Conservation (phyloP, 2,329 filamentous ascomycete genomes). For the Claviceps arundinis region DNA sequence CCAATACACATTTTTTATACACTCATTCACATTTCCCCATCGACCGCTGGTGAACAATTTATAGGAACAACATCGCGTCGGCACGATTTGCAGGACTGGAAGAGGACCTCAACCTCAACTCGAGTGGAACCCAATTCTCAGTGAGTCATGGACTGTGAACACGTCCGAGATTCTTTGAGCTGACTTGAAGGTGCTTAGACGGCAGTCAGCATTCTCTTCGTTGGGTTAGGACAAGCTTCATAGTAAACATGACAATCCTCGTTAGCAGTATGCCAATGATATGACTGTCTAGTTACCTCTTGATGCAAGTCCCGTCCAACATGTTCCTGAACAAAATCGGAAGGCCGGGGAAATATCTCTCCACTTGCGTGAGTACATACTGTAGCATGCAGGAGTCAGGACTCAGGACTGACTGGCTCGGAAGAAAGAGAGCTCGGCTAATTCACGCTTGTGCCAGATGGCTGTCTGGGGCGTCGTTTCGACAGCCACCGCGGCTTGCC, state of each 20-base stretch:
- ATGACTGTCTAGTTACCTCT: conserved; percentile 23
- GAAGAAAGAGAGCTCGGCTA: background rate
- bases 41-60: background rate
- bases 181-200: conserved; percentile 16
- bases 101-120: conserved; percentile 39
- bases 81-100: conserved; percentile 17
- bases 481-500: conserved; percentile 26
- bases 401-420: background rate
- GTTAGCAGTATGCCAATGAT: background rate
- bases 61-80: conserved; percentile 24
- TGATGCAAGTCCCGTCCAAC: conserved; percentile 40
- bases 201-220: conserved; percentile 36
- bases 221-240: conserved; percentile 24
- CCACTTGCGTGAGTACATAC: conserved; percentile 28
- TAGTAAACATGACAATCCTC: background rate
- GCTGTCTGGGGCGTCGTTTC: conserved; percentile 9
- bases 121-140: conserved; percentile 9
- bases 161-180: too few species aligned
- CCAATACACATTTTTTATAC: background rate
- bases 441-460: background rate
- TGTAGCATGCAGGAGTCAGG: background rate
- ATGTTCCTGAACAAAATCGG: conserved; percentile 38
- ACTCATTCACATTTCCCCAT: background rate
- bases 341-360: conserved; percentile 32
- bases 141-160: conserved; percentile 1